A percentile compares a stretch with the other conserved stretches of the same genome.
phyloP scores from a whole-genome alignment of 305 asterid genomes.

The Solanum aculeatissimum region DNA sequence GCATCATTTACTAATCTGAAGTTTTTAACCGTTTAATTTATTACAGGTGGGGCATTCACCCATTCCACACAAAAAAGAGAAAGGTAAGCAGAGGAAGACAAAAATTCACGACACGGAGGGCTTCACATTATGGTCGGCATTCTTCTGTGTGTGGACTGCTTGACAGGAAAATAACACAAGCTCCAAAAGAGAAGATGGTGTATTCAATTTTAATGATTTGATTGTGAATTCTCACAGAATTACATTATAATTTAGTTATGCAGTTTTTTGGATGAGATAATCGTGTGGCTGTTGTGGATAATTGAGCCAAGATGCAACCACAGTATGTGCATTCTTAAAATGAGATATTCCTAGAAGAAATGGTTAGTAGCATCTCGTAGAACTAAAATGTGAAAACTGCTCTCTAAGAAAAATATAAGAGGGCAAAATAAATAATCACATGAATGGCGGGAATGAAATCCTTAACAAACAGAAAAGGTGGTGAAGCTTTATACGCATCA shows the following conservation, averaged over 20 bases:
- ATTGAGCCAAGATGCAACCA: background rate
- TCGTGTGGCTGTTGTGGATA: background rate
- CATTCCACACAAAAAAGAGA: background rate
- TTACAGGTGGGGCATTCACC: background rate
- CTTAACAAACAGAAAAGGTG: background rate
- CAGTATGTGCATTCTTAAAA: background rate
- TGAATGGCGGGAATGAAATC: background rate
- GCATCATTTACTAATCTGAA: background rate
- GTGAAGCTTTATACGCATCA: background rate
- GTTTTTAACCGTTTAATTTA: background rate
- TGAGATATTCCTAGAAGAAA: background rate
- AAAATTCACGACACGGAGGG: background rate
- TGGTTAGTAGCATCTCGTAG: background rate
- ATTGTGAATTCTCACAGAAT: background rate
- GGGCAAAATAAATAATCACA: background rate
- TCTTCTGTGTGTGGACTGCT: background rate
- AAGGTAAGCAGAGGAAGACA: background rate
- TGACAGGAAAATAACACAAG: background rate
- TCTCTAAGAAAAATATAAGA: background rate
- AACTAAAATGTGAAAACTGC: background rate
- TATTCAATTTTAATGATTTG: background rate
- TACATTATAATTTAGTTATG: background rate
- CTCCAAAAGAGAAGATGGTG: background rate
- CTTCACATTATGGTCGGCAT: background rate
- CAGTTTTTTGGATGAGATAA: background rate